Base-by-base conservation (phyloP, 2,329 filamentous ascomycete genomes). In the Fusarium poae region DNA sequence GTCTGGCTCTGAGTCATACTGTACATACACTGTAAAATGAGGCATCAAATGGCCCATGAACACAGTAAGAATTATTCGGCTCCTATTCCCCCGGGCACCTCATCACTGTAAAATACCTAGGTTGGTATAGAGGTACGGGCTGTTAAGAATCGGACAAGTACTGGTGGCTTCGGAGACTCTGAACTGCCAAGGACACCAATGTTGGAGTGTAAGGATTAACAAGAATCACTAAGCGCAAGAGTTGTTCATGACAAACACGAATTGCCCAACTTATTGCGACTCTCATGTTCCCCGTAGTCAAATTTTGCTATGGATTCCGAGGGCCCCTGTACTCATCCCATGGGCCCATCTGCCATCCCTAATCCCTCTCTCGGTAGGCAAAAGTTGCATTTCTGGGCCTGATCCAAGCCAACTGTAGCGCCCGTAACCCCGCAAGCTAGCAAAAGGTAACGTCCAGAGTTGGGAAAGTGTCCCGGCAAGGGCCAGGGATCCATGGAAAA, bases 391-490 rank as follows among this genome's bases (percentile, higher is more conserved):
- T 30, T 29, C 8, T 30, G 15, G 27, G 43, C 43, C 42, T 44
- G 23, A 20, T 44, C 42, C 42, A 29, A 55, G 52, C 49, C 42
- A 49, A 55, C 40, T 56, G 51, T 62, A 67, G 52, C 57, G 68
- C 53, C 58, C 59, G 55, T 57, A 73, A 74, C 72, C 72, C 70
- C 72, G 72, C 72, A 74, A 74, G 68, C 68, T 58, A 62, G 16
- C 49, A 54, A 51, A 54, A 44, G 42, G 62, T 68, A 52, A 67
- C 71, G 55, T 30, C 63, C 62, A 51, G 55, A 62, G 66, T 67
- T 54, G 70, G 68, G 58, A 62, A 73, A 68, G 65, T 49, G 68
- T 57, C 54, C 39, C 61, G 59, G 68, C 68, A 62, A 65, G 54
- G 58, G 53, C 54, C 67, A 70, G 63, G 71, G 72, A 69, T 74